phyloP scores from a whole-genome alignment of 495 filamentous ascomycete genomes.

The Haplographium delicatum region DNA sequence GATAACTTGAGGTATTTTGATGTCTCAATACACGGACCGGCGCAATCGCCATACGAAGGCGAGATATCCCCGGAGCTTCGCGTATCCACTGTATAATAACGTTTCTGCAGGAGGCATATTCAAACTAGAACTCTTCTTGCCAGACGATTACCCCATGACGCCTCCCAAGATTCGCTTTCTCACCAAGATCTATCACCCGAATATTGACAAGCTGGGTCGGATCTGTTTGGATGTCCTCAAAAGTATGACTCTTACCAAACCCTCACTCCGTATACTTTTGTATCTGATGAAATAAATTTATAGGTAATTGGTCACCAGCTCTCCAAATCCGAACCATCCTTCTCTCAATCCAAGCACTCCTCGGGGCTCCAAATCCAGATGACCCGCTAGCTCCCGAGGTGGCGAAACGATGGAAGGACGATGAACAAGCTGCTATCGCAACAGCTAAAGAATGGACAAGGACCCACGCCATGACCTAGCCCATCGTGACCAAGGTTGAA shows the following conservation, averaged over 20 bases:
- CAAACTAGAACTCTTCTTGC: constrained; percentile 97
- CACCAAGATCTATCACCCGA: constrained; percentile 98
- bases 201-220: constrained; percentile 94
- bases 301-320: constrained; percentile 98
- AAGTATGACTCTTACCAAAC: constrained; percentile 50
- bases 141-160: constrained; percentile 99
- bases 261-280: neutral
- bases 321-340: constrained; percentile 97
- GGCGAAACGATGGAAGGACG: constrained; percentile 96
- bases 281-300: too few relatives aligned
- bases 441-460: constrained; percentile 87
- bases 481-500: neutral
- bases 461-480: constrained; percentile 61
- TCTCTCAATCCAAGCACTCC: constrained; percentile 91
- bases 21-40: constrained; percentile 92
- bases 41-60: constrained; percentile 92
- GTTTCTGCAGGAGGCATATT: constrained; percentile 73
- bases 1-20: constrained; percentile 98
- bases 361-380: constrained; percentile 95
- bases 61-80: constrained; percentile 5
- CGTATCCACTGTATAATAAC: constrained; percentile 7
- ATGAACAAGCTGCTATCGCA: constrained; percentile 84
- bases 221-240: constrained; percentile 98
- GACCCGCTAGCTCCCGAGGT: constrained; percentile 96
- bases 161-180: constrained; percentile 97